Conservation (phyloP, 768 basidiomycete genomes). For the Suillus subaureus region DNA sequence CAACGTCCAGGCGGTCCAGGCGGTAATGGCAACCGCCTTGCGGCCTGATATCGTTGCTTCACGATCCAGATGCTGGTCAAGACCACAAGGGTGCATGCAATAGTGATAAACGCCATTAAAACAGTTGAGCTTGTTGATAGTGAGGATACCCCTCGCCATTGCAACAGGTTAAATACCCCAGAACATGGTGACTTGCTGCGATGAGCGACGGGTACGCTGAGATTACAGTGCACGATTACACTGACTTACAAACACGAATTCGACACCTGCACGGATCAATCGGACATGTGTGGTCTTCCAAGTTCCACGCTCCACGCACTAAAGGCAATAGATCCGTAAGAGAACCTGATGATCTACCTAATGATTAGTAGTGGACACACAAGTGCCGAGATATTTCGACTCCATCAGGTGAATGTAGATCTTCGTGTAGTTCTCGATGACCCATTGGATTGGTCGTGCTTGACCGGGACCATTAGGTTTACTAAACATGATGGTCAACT, state of each 20-base stretch:
- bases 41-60: background rate
- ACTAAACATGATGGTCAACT: too few relatives aligned
- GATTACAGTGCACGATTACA: background rate
- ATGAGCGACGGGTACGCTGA: background rate
- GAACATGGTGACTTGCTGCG: too few relatives aligned
- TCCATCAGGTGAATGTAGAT: too few relatives aligned
- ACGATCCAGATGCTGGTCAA: constrained; percentile 3
- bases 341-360: background rate
- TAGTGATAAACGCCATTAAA: background rate
- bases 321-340: background rate
- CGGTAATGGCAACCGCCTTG: constrained; percentile 18
- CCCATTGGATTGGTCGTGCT: too few relatives aligned
- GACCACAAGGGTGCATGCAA: background rate
- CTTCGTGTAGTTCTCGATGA: too few relatives aligned
- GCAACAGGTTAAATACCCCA: too few relatives aligned
- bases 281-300: background rate
- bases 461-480: too few relatives aligned
- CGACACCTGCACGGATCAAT: background rate
- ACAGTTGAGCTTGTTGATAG: background rate
- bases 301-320: too few relatives aligned
- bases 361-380: too few relatives aligned
- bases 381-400: too few relatives aligned
- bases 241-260: background rate
- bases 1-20: constrained; percentile 28
- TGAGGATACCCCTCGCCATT: background rate